Conservation (phyloP, 257 asterid species). For the Coffea eugenioides region DNA sequence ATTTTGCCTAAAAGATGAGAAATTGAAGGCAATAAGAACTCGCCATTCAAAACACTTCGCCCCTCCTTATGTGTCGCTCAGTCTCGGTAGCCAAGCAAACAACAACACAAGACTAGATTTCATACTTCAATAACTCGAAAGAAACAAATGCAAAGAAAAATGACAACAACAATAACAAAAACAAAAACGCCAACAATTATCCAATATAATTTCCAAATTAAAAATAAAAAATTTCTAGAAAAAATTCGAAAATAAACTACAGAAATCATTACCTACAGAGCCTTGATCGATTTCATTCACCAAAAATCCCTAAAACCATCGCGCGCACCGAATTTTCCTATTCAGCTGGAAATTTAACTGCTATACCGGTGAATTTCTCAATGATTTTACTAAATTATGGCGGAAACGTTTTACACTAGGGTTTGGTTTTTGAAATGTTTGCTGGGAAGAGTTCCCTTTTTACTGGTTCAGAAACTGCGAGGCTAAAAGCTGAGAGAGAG, state of each 20-base stretch:
- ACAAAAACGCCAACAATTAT: background rate
- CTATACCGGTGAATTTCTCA: background rate
- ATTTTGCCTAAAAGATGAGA: too few relatives aligned
- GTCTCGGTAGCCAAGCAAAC: constrained; percentile 14
- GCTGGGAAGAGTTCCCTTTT: constrained; percentile 5
- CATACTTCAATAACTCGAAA: constrained; percentile 20
- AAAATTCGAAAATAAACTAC: background rate
- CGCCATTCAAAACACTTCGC: constrained; percentile 9
- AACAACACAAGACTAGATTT: constrained; percentile 19
- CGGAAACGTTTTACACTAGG: constrained; percentile 24
- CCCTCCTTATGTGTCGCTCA: constrained; percentile 11
- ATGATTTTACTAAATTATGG: background rate
- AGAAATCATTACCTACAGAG: constrained; percentile 17
- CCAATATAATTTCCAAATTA: constrained; percentile 1
- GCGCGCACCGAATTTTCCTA: background rate
- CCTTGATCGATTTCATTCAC: background rate
- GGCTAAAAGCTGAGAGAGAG: constrained; percentile 9
- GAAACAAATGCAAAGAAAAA: background rate
- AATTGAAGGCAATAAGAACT: background rate
- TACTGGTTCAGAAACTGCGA: constrained; percentile 28
- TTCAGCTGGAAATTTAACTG: background rate
- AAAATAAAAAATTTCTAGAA: background rate
- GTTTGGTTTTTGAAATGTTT: constrained; percentile 22
- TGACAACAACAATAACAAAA: background rate
- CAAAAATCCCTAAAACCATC: background rate